A percentile compares a stretch with the other conserved stretches of the same genome.
These are phyloP conservation scores for Rickenella mellea DNA, from an alignment of 768 basidiomycete genomes.

Conservation along the genomic window DNA sequence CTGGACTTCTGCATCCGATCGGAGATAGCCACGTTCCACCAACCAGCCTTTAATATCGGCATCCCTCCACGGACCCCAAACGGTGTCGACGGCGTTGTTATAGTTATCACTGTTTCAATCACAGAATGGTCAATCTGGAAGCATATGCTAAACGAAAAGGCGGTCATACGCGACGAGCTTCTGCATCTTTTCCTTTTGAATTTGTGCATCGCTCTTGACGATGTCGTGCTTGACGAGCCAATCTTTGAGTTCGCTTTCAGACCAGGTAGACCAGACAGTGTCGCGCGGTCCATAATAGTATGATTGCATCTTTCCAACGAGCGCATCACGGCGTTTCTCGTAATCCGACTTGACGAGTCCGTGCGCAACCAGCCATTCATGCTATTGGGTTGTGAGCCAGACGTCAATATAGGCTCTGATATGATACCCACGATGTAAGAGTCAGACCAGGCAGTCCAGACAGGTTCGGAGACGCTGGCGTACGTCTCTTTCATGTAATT, in stretches of 20 bases:
- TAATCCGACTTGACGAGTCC: slow-evolving; percentile 55
- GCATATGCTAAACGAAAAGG: not conserved
- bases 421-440: slow-evolving; percentile 56
- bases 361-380: slow-evolving; percentile 77
- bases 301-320: slow-evolving; percentile 57
- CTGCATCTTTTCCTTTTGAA: slow-evolving; percentile 66
- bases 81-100: slow-evolving; percentile 41
- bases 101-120: slow-evolving; percentile 53
- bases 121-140: not conserved
- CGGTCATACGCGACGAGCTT: slow-evolving; percentile 54
- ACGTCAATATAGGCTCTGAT: not conserved
- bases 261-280: slow-evolving; percentile 58
- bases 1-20: slow-evolving; percentile 44
- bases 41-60: slow-evolving; percentile 66
- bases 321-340: slow-evolving; percentile 50
- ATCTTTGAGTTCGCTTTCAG: slow-evolving; percentile 61
- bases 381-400: slow-evolving; percentile 27
- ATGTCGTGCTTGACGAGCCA: slow-evolving; percentile 75
- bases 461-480: slow-evolving; percentile 45
- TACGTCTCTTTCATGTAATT: slow-evolving; percentile 63
- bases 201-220: slow-evolving; percentile 61
- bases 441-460: slow-evolving; percentile 84
- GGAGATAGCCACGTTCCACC: slow-evolving; percentile 58
- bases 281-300: slow-evolving; percentile 64
- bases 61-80: slow-evolving; percentile 67